Evolutionary conservation across 2,329 filamentous ascomycete genomes (phyloP), one percentile per base, ranked within the genome.

Genomic region (Cryphonectria radicalis): DNA sequence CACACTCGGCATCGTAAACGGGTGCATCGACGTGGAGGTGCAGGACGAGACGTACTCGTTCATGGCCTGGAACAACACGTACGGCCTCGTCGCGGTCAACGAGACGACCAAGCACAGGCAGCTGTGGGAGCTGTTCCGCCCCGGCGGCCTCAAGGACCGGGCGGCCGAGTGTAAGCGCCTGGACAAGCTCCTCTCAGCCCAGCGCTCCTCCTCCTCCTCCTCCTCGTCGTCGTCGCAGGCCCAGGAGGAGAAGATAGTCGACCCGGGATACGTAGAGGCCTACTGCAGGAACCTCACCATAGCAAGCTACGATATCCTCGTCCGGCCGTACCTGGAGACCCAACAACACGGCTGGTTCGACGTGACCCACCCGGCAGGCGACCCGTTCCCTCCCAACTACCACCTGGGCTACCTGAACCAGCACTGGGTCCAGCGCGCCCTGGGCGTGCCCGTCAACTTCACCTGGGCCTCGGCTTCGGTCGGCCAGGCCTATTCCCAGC

Each of bases 381-480:
- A 88, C 69, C 84, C 87, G 0, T 89, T 87, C 71, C 87, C 87
- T 0, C 79, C 82, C 0, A 80, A 82, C 11, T 88, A 86, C 77
- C 86, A 85, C 76, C 77, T 83, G 13, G 87, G 86, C 2, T 91
- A 84, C 77, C 81, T 92, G 55, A 89, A 87, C 75, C 84, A 88
- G 72, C 78, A 82, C 2, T 83, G 84, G 75, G 84, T 90, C 0
- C 89, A 90, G 76, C 77, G 79, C 4, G 86, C 84, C 0, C 83
- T 91, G 0, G 90, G 89, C 10, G 85, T 89, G 0, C 87, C 87
- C 0, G 77, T 90, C 42, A 90, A 91, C 78, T 90, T 84, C 79
- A 87, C 87, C 3, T 77, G 81, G 32, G 78, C 79, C 19, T 81
- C 79, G 35, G 72, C 75, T n/a, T 79, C 81, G 28, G 84, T 86